Evolutionary conservation across 257 asterid genomes (phyloP).

Genomic region (Ilex aquifolium): DNA sequence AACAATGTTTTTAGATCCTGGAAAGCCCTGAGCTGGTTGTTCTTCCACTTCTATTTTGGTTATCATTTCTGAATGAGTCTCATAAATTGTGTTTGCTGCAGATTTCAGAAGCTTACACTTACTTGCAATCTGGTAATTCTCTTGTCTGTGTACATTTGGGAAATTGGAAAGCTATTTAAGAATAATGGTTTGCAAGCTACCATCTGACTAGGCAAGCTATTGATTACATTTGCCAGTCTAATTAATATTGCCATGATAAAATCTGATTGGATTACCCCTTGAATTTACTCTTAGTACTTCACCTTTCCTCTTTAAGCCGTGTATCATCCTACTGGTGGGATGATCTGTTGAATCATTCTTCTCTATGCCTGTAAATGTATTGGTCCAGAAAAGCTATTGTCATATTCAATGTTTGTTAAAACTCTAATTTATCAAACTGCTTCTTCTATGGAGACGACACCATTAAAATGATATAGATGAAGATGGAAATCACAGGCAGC

Average conservation of each 20-base stretch:
- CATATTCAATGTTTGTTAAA: too few relatives aligned
- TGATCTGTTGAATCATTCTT: not conserved
- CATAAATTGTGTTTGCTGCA: slow-evolving; percentile 16
- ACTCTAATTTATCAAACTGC: too few relatives aligned
- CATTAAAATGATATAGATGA: too few relatives aligned
- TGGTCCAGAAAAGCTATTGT: too few relatives aligned
- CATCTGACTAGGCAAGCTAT: not conserved
- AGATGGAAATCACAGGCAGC: too few relatives aligned
- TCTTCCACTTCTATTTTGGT: not conserved
- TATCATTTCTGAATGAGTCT: not conserved
- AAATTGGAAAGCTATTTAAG: not conserved
- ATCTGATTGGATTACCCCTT: not conserved
- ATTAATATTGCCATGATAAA: not conserved
- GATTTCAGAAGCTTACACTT: slow-evolving; percentile 66
- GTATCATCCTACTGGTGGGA: not conserved
- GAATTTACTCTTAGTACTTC: not conserved
- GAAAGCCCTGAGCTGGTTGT: not conserved
- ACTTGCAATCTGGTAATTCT: slow-evolving; percentile 40
- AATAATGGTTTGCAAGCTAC: not conserved
- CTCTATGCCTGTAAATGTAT: too few relatives aligned
- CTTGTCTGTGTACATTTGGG: not conserved
- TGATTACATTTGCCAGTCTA: not conserved
- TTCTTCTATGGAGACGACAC: too few relatives aligned
- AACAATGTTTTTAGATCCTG: not conserved
- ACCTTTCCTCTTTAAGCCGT: not conserved